These are phyloP conservation scores for Stagonosporopsis vannaccii DNA, from an alignment of 2,329 filamentous ascomycete genomes.

Conservation along the genomic window DNA sequence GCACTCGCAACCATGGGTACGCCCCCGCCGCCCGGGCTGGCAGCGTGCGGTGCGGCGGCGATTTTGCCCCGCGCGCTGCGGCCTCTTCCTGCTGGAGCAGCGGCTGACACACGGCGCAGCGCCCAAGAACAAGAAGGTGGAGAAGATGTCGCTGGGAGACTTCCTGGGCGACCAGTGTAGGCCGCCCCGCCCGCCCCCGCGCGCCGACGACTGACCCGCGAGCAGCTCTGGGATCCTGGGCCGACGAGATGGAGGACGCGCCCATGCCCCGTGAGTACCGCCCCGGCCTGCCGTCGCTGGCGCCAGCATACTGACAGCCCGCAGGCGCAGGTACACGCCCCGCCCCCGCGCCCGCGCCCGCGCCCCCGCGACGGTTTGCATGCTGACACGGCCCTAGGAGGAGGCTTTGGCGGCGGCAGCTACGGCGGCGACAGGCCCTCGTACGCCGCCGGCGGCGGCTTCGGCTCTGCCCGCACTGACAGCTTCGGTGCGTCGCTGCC, in stretches of 20 bases:
- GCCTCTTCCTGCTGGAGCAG: conserved; percentile 21
- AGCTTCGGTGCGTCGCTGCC: conserved; percentile 47
- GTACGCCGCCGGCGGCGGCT: conserved; percentile 53
- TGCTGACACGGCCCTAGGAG: conserved; percentile 32
- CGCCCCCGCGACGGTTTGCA: background rate
- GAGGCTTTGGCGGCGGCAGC: conserved; percentile 48
- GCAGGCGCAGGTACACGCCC: conserved; percentile 41
- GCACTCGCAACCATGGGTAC: conserved; percentile 67
- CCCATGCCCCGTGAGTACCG: conserved; percentile 71
- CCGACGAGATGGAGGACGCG: conserved; percentile 95
- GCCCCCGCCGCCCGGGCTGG: conserved; percentile 41
- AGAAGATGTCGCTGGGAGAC: conserved; percentile 97
- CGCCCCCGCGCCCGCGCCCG: background rate
- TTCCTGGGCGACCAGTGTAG: conserved; percentile 92
- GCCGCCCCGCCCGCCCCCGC: conserved; percentile 49
- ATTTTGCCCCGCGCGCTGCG: conserved; percentile 37
- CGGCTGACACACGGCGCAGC: conserved; percentile 66
- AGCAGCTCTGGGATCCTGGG: conserved; percentile 86
- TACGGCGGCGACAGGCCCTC: conserved; percentile 59
- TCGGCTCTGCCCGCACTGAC: conserved; percentile 47
- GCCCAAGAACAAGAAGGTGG: conserved; percentile 89
- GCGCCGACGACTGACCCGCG: conserved; percentile 36
- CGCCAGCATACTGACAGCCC: conserved; percentile 29
- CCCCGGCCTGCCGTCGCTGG: background rate
- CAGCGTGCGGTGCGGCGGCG: conserved; percentile 27